Evolutionary conservation across 345 rosid genomes (phyloP), one percentile per base, ranked within the genome.

Genomic region (Hypericum perforatum): DNA sequence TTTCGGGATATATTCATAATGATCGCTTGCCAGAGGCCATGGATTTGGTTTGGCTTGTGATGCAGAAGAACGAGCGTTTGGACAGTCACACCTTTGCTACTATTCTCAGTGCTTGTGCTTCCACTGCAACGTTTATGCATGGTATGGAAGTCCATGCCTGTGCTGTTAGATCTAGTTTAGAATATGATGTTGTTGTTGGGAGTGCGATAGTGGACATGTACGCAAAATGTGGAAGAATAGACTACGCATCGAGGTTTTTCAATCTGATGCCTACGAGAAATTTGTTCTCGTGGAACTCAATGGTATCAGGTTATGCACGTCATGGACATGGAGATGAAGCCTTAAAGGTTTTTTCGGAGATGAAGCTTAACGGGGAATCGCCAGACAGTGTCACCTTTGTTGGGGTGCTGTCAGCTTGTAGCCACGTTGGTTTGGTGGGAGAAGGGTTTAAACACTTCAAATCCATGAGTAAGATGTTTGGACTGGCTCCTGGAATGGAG

Each of bases 371-470:
- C 29, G 79, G 84, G 48, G 78, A 74, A 45, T 67, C 59, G 16
- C 96, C 89, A n/a, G 91, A 90, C 67, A 94, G 84, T 40, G 91
- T 90, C 47, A 90, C 97, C n/a, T 90, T 86, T 54, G 90, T 86
- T 14, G 96, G 89, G 63, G 86, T 90, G 49, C 70, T 90, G 56
- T 80, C 96, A 37, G 97, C 94, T 65, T 90, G 97, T 73, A 86
- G 95, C 60, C 96, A 90, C n/a, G 74, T 75, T 0, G 96, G 96
- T 38, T 70, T 84, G 63, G 84, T 86, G 55, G 78, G 82, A 52
- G 85, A 84, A 73, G 96, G 94, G 45, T 90, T 70, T 57, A 32
- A 60, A 36, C 85, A 86, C 73, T 90, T 84, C 59, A 57, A 76
- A 45, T 79, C 89, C 57, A 84, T 90, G 97, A 77, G 64, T 9